A percentile compares a stretch with the other conserved stretches of the same genome.
These are phyloP conservation scores for Senna siamea DNA, from an alignment of 306 rosid genomes.

Conservation along the genomic window DNA sequence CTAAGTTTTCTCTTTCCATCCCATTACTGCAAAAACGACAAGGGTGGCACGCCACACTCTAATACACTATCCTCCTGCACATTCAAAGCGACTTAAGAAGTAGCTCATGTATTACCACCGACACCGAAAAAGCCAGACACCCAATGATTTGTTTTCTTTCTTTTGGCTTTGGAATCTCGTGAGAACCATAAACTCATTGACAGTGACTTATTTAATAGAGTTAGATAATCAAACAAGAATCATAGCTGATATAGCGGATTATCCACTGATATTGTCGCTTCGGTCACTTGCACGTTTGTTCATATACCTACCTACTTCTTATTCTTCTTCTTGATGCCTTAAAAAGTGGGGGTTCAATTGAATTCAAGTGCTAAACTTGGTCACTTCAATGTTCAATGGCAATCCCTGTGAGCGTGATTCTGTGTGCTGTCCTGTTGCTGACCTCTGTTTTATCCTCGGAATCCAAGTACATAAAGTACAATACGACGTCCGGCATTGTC, in stretches of 20 bases:
- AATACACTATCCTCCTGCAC: too few relatives aligned
- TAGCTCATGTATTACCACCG: background rate
- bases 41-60: too few relatives aligned
- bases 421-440: conserved; percentile 30
- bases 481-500: conserved; percentile 59
- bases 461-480: conserved; percentile 57
- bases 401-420: conserved; percentile 3
- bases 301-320: background rate
- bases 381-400: conserved; percentile 45
- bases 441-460: conserved; percentile 34
- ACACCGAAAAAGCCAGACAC: background rate
- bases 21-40: too few relatives aligned
- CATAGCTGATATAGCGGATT: background rate
- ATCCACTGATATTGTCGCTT: background rate
- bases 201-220: background rate
- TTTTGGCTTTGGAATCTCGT: background rate
- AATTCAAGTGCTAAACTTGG: background rate
- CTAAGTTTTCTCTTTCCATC: too few relatives aligned
- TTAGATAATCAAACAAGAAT: background rate
- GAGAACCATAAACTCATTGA: conserved; percentile 27
- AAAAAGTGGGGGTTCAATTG: background rate
- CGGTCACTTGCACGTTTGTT: background rate
- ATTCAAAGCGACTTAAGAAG: too few relatives aligned
- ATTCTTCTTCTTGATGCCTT: background rate
- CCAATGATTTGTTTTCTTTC: background rate